Evolutionary conservation across 768 basidiomycete species (phyloP).

Genomic region (Ephemerocybe angulata): DNA sequence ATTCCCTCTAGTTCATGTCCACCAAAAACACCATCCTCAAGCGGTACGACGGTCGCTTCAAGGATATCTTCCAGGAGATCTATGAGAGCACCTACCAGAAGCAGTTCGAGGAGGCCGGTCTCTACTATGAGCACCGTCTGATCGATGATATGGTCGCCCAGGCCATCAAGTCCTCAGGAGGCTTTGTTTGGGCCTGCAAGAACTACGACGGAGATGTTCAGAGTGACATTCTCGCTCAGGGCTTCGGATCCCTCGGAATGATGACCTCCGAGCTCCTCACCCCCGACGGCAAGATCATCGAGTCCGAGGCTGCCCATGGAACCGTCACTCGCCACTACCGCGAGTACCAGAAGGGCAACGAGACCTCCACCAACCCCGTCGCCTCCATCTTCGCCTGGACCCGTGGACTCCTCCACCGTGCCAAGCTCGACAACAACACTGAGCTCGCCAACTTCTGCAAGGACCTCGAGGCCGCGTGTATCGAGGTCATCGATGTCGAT

Average conservation of each 20-base stretch:
- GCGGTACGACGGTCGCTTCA: slow-evolving; percentile 98
- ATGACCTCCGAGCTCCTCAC: slow-evolving; percentile 97
- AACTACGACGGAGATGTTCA: slow-evolving; percentile 87
- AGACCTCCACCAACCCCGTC: slow-evolving; percentile 98
- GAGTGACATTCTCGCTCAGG: slow-evolving; percentile 94
- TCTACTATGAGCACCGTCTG: slow-evolving; percentile 94
- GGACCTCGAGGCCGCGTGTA: slow-evolving; percentile 81
- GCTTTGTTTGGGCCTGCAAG: slow-evolving; percentile 76
- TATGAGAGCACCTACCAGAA: slow-evolving; percentile 78
- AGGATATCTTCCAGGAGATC: slow-evolving; percentile 98
- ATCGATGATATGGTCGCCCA: slow-evolving; percentile 99
- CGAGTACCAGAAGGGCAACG: slow-evolving; percentile 94
- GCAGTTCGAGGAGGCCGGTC: slow-evolving; percentile 63
- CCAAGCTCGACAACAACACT: slow-evolving; percentile 85
- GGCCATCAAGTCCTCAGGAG: slow-evolving; percentile 92
- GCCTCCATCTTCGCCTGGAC: slow-evolving; percentile 99
- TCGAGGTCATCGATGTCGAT: slow-evolving; percentile 88
- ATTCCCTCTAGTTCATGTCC: slow-evolving; percentile 75
- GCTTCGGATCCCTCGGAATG: slow-evolving; percentile 95
- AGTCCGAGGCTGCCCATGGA: slow-evolving; percentile 95
- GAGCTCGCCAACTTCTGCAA: slow-evolving; percentile 69
- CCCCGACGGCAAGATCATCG: slow-evolving; percentile 88
- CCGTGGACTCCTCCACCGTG: slow-evolving; percentile 87
- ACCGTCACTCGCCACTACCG: slow-evolving; percentile 97
- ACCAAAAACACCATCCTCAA: slow-evolving; percentile 98